Evolutionary conservation across 2,329 filamentous ascomycete genomes (phyloP).

Genomic region (Xylariaceae sp.): DNA sequence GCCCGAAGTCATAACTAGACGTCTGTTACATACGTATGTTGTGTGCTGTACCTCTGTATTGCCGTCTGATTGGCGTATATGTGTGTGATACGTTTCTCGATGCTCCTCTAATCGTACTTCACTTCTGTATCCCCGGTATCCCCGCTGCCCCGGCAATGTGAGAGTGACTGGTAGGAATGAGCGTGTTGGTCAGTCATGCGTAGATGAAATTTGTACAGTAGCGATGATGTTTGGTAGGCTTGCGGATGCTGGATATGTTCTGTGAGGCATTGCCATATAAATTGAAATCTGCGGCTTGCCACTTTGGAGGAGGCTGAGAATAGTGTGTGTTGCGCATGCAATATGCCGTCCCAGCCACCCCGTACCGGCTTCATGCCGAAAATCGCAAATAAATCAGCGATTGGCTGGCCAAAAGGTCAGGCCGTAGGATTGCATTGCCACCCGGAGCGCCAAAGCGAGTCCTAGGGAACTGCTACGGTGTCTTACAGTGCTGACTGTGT

Average conservation of each 20-base stretch:
- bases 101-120: no score
- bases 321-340: background rate
- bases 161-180: background rate
- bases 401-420: slow-evolving; percentile 12
- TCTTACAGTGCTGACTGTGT: no score
- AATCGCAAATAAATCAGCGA: background rate
- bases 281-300: background rate
- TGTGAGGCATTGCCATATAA: background rate
- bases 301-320: slow-evolving; percentile 10
- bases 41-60: slow-evolving; percentile 1
- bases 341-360: background rate
- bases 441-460: slow-evolving; percentile 1
- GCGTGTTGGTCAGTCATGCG: background rate
- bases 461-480: background rate
- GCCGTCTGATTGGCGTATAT: no score
- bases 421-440: slow-evolving; percentile 21
- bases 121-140: no score
- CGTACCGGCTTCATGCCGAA: background rate
- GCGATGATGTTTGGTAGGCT: background rate
- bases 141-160: no score
- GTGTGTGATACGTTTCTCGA: no score
- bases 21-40: slow-evolving; percentile 5
- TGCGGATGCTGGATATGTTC: background rate
- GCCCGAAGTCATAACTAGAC: slow-evolving; percentile 14
- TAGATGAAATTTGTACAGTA: background rate